Evolutionary conservation across 495 filamentous ascomycete genomes (phyloP).

Genomic region (Halenospora varia): DNA sequence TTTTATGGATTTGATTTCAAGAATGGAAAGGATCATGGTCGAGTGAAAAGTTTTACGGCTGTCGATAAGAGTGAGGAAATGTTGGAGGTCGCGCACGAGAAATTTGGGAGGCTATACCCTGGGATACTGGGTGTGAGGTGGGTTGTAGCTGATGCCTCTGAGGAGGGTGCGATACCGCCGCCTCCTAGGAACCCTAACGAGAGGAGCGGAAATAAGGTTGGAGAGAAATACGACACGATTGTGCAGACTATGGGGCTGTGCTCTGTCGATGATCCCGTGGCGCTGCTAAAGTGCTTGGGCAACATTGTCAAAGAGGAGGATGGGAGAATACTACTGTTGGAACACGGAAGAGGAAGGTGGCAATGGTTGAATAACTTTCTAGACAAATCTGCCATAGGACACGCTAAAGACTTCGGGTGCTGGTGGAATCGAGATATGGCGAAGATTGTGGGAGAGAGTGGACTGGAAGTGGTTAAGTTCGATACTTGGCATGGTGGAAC

Average conservation of each 20-base stretch:
- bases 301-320: conserved; percentile 43
- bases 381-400: conserved; percentile 69
- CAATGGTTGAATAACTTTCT: conserved; percentile 73
- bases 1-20: conserved; percentile 59
- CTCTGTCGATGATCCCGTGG: conserved; percentile 71
- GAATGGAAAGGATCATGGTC: conserved; percentile 25
- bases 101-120: conserved; percentile 50
- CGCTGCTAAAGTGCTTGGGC: conserved; percentile 59
- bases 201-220: conserved; percentile 17
- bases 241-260: conserved; percentile 93
- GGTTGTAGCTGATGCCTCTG: conserved; percentile 34
- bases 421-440: conserved; percentile 97
- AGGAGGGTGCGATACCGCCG: conserved; percentile 22
- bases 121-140: conserved; percentile 28
- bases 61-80: conserved; percentile 62
- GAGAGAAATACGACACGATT: conserved; percentile 70
- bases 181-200: conserved; percentile 19
- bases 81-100: conserved; percentile 57
- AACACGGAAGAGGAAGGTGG: conserved; percentile 82
- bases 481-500: conserved; percentile 37
- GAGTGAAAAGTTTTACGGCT: conserved; percentile 44
- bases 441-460: conserved; percentile 70
- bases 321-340: conserved; percentile 79
- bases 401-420: conserved; percentile 85
- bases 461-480: conserved; percentile 70